These are phyloP conservation scores for Cyberlindnera mrakii DNA, from an alignment of 805 yeast species.

Conservation along the genomic window DNA sequence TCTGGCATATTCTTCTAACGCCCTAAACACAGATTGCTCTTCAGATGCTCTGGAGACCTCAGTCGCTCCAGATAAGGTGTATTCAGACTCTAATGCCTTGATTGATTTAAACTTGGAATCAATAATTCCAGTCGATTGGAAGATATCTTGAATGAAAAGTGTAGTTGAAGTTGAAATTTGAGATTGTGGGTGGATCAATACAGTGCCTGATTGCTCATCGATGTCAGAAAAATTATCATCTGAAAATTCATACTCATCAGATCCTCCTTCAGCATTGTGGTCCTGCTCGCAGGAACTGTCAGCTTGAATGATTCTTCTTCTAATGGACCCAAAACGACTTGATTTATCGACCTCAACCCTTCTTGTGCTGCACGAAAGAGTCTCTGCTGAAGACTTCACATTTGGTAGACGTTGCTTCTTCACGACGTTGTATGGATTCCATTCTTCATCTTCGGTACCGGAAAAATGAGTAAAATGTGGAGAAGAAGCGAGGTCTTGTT, in stretches of 20 bases:
- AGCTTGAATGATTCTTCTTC: not conserved
- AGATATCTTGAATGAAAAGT: not conserved
- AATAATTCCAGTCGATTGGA: no score
- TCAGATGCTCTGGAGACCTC: no score
- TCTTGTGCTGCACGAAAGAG: not conserved
- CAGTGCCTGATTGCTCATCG: not conserved
- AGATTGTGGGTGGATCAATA: not conserved
- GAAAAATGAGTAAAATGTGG: constrained; percentile 1
- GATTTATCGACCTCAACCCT: not conserved
- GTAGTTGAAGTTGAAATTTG: not conserved
- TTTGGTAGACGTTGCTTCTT: constrained; percentile 3
- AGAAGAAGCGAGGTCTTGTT: not conserved
- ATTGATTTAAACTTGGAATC: no score
- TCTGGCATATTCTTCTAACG: no score
- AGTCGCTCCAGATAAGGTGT: no score
- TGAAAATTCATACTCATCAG: not conserved
- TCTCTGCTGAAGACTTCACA: not conserved
- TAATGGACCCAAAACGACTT: constrained; percentile 1
- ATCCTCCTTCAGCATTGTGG: not conserved
- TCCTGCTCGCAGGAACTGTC: not conserved
- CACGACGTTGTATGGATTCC: constrained; percentile 21
- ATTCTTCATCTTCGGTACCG: constrained; percentile 3
- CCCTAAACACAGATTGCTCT: no score
- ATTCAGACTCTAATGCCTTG: no score
- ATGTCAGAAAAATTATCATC: no score